Evolutionary conservation across 805 yeast species (phyloP).

Genomic region (Saccharomycopsis javanensis): DNA sequence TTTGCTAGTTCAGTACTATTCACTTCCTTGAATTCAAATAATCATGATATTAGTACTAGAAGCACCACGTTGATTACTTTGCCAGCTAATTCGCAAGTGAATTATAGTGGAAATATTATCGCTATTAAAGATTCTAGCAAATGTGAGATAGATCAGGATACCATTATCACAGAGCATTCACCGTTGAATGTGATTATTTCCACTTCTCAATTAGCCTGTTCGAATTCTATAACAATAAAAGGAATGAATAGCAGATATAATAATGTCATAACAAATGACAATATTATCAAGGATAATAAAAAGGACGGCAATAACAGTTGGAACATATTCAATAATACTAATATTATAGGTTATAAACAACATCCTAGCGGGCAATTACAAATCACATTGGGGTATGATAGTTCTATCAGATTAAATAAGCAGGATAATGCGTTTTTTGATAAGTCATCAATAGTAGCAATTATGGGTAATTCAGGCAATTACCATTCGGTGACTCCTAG

Average conservation of each 20-base stretch:
- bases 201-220: background rate
- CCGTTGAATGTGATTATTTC: background rate
- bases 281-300: background rate
- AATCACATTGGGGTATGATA: slow-evolving; percentile 2
- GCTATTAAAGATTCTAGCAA: background rate
- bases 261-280: background rate
- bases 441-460: slow-evolving; percentile 6
- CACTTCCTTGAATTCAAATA: background rate
- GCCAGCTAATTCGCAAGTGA: slow-evolving; percentile 2
- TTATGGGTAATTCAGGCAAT: background rate
- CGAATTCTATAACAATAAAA: background rate
- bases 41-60: background rate
- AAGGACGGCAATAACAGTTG: background rate
- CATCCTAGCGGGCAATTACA: background rate
- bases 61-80: background rate
- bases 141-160: background rate
- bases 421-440: slow-evolving; percentile 4
- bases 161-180: background rate
- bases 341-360: slow-evolving; percentile 3
- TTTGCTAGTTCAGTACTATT: slow-evolving; percentile 5
- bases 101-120: slow-evolving; percentile 1
- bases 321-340: slow-evolving; percentile 4
- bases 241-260: background rate
- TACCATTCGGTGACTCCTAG: background rate
- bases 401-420: background rate